Percentiles rank a stretch among this genome's conserved stretches.
Conservation (phyloP, 2,329 filamentous ascomycete genomes). For the Exutisphaerella laricina region DNA sequence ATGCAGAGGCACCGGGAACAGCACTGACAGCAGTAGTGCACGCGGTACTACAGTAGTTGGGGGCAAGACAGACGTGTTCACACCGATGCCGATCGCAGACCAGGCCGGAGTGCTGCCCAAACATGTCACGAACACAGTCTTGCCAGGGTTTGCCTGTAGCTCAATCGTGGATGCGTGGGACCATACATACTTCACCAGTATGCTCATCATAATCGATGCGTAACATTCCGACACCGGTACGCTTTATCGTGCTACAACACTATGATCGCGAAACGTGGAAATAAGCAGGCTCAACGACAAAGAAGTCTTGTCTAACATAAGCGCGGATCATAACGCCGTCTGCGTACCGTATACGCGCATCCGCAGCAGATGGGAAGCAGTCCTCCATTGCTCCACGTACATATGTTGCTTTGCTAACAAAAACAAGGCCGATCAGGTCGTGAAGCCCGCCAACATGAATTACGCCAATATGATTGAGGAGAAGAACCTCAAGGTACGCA, state of each 20-base stretch:
- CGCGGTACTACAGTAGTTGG: too few species aligned
- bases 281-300: not conserved
- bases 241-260: not conserved
- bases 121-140: not conserved
- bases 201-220: constrained; percentile 1
- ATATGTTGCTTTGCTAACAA: constrained; percentile 3
- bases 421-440: constrained; percentile 7
- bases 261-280: constrained; percentile 1
- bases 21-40: too few species aligned
- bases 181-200: constrained; percentile 1
- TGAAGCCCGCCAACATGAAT: constrained; percentile 34
- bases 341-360: not conserved
- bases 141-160: not conserved
- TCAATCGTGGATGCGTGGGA: constrained; percentile 4
- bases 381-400: not conserved
- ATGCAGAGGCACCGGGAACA: too few species aligned
- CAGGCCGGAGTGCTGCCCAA: constrained; percentile 4
- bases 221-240: not conserved
- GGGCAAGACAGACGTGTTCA: too few species aligned
- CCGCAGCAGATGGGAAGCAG: constrained; percentile 8
- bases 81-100: constrained; percentile 1
- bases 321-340: not conserved
- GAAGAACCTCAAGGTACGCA: constrained; percentile 38
- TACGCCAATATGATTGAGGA: constrained; percentile 44
- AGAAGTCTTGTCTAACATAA: constrained; percentile 1